Evolutionary conservation across 345 rosid genomes (phyloP).

Genomic region (Citrus cavaleriei): DNA sequence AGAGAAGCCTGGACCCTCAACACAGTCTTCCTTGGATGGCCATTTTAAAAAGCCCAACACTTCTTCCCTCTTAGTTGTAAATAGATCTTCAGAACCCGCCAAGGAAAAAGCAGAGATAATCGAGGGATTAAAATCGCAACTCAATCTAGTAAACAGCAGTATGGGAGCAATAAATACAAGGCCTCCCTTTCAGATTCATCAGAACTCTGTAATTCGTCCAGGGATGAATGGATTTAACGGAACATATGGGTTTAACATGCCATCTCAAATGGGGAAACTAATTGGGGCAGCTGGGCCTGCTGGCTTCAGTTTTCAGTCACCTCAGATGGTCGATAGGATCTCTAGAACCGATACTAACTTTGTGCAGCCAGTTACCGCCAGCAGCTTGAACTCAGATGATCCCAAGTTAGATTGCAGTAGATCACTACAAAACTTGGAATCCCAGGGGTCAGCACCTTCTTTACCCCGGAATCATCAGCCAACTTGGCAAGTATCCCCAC

Average conservation of each 20-base stretch:
- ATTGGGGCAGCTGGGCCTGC: slow-evolving; percentile 22
- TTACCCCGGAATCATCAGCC: slow-evolving; percentile 6
- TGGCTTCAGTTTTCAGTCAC: slow-evolving; percentile 28
- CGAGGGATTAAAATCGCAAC: slow-evolving; percentile 19
- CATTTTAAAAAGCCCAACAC: slow-evolving; percentile 13
- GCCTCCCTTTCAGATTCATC: slow-evolving; percentile 27
- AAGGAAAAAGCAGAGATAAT: slow-evolving; percentile 17
- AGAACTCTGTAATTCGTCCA: slow-evolving; percentile 15
- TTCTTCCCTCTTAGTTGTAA: slow-evolving; percentile 13
- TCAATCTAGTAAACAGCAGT: slow-evolving; percentile 13
- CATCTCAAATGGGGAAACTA: slow-evolving; percentile 35
- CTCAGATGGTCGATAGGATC: slow-evolving; percentile 23
- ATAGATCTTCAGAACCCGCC: slow-evolving; percentile 23
- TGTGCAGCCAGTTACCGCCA: slow-evolving; percentile 12
- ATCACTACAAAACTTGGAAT: slow-evolving; percentile 15
- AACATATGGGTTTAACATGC: slow-evolving; percentile 28
- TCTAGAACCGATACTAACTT: slow-evolving; percentile 19
- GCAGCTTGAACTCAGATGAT: slow-evolving; percentile 18
- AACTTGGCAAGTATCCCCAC: slow-evolving; percentile 20
- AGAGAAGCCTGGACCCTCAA: slow-evolving; percentile 21
- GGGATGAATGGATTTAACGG: slow-evolving; percentile 44
- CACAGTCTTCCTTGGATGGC: slow-evolving; percentile 11
- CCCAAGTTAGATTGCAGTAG: slow-evolving; percentile 6
- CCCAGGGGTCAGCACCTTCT: slow-evolving; percentile 3
- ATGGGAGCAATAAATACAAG: slow-evolving; percentile 20